Conservation (phyloP, 208 protist species). For the Leishmania martiniquensis region DNA sequence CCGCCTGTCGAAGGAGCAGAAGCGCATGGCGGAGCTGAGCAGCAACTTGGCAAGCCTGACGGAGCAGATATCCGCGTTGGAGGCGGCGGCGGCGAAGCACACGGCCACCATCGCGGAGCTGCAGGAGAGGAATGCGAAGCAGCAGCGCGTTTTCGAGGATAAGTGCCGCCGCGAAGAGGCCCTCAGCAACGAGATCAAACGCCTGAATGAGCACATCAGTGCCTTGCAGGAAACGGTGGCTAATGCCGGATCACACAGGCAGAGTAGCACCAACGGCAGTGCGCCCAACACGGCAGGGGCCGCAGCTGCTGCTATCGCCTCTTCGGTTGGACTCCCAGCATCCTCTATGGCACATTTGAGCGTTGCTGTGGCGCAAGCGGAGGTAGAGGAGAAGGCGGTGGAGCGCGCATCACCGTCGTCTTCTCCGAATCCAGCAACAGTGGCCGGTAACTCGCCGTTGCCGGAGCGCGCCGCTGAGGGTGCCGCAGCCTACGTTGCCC, state of each 20-base stretch:
- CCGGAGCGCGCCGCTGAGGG: not conserved
- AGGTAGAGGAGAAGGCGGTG: not conserved
- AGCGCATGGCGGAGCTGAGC: conserved; percentile 40
- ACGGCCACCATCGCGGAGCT: conserved; percentile 37
- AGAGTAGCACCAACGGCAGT: not conserved
- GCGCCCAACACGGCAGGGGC: not conserved
- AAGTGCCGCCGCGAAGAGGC: conserved; percentile 64
- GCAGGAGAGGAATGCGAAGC: conserved; percentile 51
- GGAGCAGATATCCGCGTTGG: conserved; percentile 30
- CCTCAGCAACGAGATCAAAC: conserved; percentile 33
- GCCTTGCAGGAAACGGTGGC: conserved; percentile 3
- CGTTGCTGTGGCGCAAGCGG: not conserved
- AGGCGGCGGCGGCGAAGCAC: conserved; percentile 35
- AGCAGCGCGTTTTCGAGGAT: conserved; percentile 74
- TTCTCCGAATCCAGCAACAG: not conserved
- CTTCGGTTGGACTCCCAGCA: not conserved
- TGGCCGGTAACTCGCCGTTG: not conserved
- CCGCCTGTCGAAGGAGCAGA: conserved; percentile 53
- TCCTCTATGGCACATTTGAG: not conserved
- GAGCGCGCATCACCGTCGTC: not conserved
- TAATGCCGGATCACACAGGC: conserved; percentile 2
- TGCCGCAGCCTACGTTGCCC: not conserved
- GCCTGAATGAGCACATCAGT: conserved; percentile 24
- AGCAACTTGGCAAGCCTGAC: conserved; percentile 17
- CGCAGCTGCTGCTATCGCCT: not conserved